These are phyloP conservation scores for Sanguinoderma infundibulare DNA, from an alignment of 1,284 basidiomycete species.

Conservation along the genomic window DNA sequence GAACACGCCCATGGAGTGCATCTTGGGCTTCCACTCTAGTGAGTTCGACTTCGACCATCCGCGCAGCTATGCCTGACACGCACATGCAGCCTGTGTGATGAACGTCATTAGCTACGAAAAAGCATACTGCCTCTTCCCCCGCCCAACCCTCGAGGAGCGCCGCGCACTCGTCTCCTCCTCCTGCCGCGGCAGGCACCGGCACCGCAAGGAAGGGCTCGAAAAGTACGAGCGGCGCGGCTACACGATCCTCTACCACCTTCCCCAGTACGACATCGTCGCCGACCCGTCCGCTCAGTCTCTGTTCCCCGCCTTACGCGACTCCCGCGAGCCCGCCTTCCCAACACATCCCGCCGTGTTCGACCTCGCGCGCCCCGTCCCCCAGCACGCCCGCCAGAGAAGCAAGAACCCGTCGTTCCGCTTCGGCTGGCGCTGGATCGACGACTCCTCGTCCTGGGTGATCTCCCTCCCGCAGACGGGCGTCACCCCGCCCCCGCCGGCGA, in stretches of 20 bases:
- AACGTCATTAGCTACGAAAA: slow-evolving; percentile 41
- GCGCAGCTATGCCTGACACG: background rate
- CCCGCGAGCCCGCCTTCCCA: background rate
- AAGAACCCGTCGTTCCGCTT: slow-evolving; percentile 21
- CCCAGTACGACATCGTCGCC: slow-evolving; percentile 4
- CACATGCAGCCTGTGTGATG: slow-evolving; percentile 48
- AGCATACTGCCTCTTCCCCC: slow-evolving; percentile 31
- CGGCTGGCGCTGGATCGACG: slow-evolving; percentile 31
- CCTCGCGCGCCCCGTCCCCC: background rate
- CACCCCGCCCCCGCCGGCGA: slow-evolving; percentile 13
- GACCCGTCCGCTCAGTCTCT: slow-evolving; percentile 6
- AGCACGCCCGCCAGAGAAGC: background rate
- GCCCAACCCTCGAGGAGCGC: slow-evolving; percentile 33
- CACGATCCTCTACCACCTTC: slow-evolving; percentile 16
- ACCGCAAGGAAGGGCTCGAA: slow-evolving; percentile 15
- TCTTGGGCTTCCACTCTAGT: slow-evolving; percentile 50
- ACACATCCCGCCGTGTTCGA: background rate
- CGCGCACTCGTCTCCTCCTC: slow-evolving; percentile 24
- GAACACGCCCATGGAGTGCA: slow-evolving; percentile 24
- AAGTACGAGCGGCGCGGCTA: slow-evolving; percentile 36
- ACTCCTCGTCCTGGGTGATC: slow-evolving; percentile 28
- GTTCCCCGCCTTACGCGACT: background rate
- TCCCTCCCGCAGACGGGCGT: slow-evolving; percentile 23
- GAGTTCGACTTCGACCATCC: slow-evolving; percentile 17
- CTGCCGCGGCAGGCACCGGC: slow-evolving; percentile 8